A percentile compares a stretch with the other conserved stretches of the same genome.
Conservation (phyloP, 73 alveolate genomes). For the Blepharisma stoltei region DNA sequence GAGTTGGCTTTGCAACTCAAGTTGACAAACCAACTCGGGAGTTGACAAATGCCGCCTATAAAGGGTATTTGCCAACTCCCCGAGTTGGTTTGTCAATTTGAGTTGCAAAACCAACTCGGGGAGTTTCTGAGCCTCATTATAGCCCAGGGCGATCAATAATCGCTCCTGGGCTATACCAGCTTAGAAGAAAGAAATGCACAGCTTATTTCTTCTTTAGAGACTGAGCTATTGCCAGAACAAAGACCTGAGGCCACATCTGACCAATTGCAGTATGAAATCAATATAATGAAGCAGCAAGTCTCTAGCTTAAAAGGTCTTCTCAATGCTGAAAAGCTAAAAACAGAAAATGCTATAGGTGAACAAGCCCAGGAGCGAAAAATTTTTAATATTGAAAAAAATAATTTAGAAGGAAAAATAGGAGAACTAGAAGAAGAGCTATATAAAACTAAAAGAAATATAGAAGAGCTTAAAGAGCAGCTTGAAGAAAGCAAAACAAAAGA, state of each 20-base stretch:
- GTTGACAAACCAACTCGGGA: no score
- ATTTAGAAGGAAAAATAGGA: background rate
- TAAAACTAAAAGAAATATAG: background rate
- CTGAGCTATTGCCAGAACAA: background rate
- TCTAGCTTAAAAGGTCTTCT: background rate
- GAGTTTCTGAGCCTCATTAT: no score
- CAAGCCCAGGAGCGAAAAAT: background rate
- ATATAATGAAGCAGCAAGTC: conserved; percentile 2
- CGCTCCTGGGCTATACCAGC: no score
- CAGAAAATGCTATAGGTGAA: conserved; percentile 8
- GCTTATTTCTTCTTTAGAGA: background rate
- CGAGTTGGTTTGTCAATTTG: no score
- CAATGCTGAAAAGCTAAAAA: conserved; percentile 24
- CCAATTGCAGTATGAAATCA: background rate
- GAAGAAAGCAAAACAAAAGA: background rate
- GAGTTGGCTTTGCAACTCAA: no score
- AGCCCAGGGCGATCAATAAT: no score
- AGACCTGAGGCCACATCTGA: conserved; percentile 11
- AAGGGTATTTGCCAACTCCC: no score
- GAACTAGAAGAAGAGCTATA: background rate
- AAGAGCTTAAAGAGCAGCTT: background rate
- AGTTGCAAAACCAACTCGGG: no score
- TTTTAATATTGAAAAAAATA: conserved; percentile 7
- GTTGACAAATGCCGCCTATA: no score
- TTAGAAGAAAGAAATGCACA: background rate